Evolutionary conservation across 331 rosid species (phyloP), one percentile per base, ranked within the genome.

Genomic region (Malus hybrid): DNA sequence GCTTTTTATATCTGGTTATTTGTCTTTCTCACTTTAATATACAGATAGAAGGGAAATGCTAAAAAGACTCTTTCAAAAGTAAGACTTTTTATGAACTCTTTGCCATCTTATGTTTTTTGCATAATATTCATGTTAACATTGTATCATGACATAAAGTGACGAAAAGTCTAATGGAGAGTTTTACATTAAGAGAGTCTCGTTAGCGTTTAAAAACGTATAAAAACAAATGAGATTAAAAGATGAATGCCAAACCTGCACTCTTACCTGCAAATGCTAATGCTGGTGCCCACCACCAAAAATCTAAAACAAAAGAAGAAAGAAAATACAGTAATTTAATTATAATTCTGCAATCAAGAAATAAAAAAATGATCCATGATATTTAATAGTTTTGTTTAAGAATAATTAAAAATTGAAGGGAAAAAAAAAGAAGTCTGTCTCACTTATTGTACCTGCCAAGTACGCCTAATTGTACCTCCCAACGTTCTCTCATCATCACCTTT

Each of bases 391-490:
- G 24, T 18, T 16, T 10, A 62, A 63, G 9, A 19, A 12, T 19
- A 28, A n/a, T 15, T 29, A 7, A 24, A 60, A 13, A 34, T n/a
- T 16, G 10, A 26, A 39, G 11, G 20, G 10, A 48, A 29, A 19
- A 50, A 42, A 4, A 18, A 0, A 1, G 2, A n/a, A 50, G 34
- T 10, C 26, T 5, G 71, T 5, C 75, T 60, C 33, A 71, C 75
- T 62, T 74, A 84, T 84, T 89, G 98, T 91, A 93, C 98, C 96
- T 75, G 84, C 84, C 87, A 84, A 91, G 98, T 93, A 93, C 98
- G 91, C 90, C 85, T 79, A 84, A 88, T 92, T 75, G 98, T 93
- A 93, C 97, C 93, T 90, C 96, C 86, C 85, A 75, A 52, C 69
- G 83, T 81, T 86, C 89, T 57, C 84, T 84, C 89, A 78, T 82